Conservation (phyloP, 768 basidiomycete genomes). For the Amanita exitialis region DNA sequence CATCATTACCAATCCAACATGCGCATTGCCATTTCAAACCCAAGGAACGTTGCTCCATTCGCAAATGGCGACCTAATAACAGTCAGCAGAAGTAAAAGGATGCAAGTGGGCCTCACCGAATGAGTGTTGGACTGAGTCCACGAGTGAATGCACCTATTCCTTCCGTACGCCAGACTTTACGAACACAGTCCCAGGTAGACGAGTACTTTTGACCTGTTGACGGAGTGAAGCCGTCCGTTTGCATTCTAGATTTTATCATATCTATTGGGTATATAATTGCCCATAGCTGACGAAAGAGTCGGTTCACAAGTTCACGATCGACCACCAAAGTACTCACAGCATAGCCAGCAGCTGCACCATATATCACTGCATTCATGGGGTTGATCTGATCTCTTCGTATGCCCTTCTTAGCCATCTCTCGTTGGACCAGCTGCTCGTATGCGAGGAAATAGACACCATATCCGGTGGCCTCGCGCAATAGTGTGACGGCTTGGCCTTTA, state of each 20-base stretch:
- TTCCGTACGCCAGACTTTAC: slow-evolving; percentile 75
- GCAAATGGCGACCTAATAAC: slow-evolving; percentile 78
- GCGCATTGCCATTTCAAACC: slow-evolving; percentile 88
- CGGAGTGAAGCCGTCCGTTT: slow-evolving; percentile 81
- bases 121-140: slow-evolving; percentile 86
- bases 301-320: slow-evolving; percentile 1
- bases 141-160: slow-evolving; percentile 82
- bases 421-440: slow-evolving; percentile 88
- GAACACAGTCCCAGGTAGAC: slow-evolving; percentile 74
- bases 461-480: slow-evolving; percentile 72
- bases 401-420: slow-evolving; percentile 67
- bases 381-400: slow-evolving; percentile 70
- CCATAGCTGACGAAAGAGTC: slow-evolving; percentile 50
- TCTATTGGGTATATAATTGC: slow-evolving; percentile 93
- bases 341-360: slow-evolving; percentile 89
- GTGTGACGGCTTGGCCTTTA: slow-evolving; percentile 87
- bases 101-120: slow-evolving; percentile 46
- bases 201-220: slow-evolving; percentile 74
- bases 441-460: slow-evolving; percentile 87
- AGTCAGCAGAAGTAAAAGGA: slow-evolving; percentile 6
- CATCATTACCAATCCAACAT: slow-evolving; percentile 31
- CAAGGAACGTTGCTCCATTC: slow-evolving; percentile 94
- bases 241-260: slow-evolving; percentile 93
- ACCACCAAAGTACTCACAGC: slow-evolving; percentile 42
- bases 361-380: slow-evolving; percentile 70